Evolutionary conservation across 176 grass and related monocot genomes (phyloP).

Genomic region (Aegilops bicornis): DNA sequence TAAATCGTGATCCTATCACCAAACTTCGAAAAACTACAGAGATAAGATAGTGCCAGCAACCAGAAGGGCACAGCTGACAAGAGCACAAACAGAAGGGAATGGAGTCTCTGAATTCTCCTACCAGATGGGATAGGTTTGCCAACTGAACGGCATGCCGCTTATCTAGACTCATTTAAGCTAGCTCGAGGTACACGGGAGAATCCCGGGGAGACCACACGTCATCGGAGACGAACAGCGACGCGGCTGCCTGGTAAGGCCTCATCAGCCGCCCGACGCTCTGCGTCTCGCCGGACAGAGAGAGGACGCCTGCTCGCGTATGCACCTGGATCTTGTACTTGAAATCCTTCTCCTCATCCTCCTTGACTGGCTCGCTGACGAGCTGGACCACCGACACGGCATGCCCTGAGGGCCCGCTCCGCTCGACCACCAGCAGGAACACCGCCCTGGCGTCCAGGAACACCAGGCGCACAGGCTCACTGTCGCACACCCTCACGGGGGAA

Average conservation of each 20-base stretch:
- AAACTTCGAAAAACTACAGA: neutral
- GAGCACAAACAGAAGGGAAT: neutral
- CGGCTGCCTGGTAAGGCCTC: neutral
- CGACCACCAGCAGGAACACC: neutral
- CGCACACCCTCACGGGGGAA: neutral
- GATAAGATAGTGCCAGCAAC: neutral
- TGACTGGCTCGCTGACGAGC: neutral
- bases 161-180: neutral
- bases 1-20: no score
- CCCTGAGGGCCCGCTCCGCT: neutral
- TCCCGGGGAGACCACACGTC: neutral
- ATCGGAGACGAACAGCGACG: neutral
- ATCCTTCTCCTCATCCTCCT: neutral
- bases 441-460: neutral
- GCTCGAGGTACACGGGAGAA: neutral
- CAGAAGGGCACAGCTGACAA: neutral
- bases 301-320: neutral
- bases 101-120: neutral
- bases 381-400: neutral
- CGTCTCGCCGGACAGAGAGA: neutral
- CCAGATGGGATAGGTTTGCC: neutral
- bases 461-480: neutral
- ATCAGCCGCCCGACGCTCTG: neutral
- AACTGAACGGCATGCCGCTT: neutral
- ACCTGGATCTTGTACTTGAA: constrained; percentile 5